A percentile compares a stretch with the other conserved stretches of the same genome.
These are phyloP conservation scores for Silene uniflora DNA, from an alignment of 148 eudicot species.

Conservation along the genomic window DNA sequence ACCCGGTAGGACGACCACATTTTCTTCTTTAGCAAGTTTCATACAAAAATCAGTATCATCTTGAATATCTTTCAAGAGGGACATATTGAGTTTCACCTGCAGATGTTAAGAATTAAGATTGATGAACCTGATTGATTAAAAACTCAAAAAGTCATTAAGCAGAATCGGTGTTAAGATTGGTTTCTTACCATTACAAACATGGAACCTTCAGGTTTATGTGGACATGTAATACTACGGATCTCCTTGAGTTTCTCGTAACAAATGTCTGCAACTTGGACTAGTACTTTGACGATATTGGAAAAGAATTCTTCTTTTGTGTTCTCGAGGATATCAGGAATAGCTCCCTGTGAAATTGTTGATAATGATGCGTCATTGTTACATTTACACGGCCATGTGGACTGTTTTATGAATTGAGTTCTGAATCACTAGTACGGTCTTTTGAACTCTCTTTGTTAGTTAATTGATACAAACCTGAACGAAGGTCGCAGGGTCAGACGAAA, in stretches of 20 bases:
- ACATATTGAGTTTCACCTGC: conserved; percentile 57
- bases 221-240: conserved; percentile 51
- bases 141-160: neutral
- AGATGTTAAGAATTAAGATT: too few relatives aligned
- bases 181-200: conserved; percentile 51
- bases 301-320: conserved; percentile 50
- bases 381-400: too few relatives aligned
- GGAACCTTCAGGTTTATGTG: conserved; percentile 57
- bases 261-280: conserved; percentile 37
- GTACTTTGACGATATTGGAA: conserved; percentile 23
- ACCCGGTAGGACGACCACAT: conserved; percentile 49
- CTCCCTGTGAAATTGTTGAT: conserved; percentile 32
- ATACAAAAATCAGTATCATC: conserved; percentile 59
- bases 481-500: conserved; percentile 57
- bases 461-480: conserved; percentile 49
- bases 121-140: neutral
- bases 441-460: too few relatives aligned
- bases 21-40: conserved; percentile 67
- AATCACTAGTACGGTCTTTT: too few relatives aligned
- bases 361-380: too few relatives aligned
- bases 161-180: neutral
- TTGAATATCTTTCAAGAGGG: conserved; percentile 41
- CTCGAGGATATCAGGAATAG: conserved; percentile 41
- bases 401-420: too few relatives aligned
- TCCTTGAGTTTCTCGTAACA: conserved; percentile 42